Conservation (phyloP, 169 alveolate genomes). For the Plasmodium ovale region DNA sequence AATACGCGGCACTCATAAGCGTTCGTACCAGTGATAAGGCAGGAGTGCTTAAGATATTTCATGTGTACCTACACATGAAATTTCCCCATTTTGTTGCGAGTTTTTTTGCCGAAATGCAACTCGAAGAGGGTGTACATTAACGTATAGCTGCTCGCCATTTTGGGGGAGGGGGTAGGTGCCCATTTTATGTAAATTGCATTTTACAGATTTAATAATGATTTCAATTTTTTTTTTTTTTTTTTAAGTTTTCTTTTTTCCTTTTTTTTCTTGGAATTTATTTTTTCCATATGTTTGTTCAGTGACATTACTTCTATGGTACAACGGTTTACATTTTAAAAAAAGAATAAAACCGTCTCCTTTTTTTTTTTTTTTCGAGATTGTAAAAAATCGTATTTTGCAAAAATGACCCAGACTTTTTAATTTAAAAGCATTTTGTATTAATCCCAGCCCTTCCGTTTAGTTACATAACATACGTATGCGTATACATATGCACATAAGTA, state of each 20-base stretch:
- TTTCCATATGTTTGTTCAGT: conserved; percentile 14
- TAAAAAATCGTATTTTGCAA: not conserved
- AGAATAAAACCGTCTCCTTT: not conserved
- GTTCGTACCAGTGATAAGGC: too few relatives aligned
- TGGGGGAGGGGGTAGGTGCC: too few relatives aligned
- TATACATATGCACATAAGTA: too few relatives aligned
- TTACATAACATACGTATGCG: too few relatives aligned
- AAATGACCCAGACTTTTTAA: not conserved
- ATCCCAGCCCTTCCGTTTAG: too few relatives aligned
- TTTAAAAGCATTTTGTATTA: not conserved
- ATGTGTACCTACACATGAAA: too few relatives aligned
- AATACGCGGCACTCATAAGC: too few relatives aligned
- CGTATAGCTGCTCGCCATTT: too few relatives aligned
- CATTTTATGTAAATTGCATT: not conserved
- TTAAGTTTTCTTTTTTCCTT: conserved; percentile 19
- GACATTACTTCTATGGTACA: not conserved
- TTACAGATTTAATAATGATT: not conserved
- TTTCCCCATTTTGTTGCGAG: too few relatives aligned
- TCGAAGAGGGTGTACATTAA: too few relatives aligned
- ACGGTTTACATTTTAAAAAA: not conserved
- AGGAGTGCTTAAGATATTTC: too few relatives aligned
- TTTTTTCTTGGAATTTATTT: not conserved
- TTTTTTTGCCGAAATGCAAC: too few relatives aligned
- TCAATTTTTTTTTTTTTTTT: conserved; percentile 6
- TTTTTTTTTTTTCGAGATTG: not conserved